Evolutionary conservation across 305 asterid genomes (phyloP).

Genomic region (Ruellia speciosa): DNA sequence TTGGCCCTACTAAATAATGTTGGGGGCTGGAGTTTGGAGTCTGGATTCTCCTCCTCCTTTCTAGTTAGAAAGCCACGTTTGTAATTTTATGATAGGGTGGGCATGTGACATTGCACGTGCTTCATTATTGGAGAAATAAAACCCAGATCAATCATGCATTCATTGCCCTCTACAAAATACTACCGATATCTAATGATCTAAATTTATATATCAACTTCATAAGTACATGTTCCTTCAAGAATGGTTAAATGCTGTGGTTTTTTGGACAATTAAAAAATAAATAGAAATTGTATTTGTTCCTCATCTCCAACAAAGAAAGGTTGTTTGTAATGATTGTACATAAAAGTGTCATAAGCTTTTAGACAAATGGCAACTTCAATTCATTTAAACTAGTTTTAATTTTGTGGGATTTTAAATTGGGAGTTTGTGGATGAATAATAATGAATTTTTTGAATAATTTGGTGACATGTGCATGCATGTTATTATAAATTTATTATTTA

Average conservation of each 20-base stretch:
- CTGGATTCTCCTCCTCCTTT: background rate
- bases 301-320: background rate
- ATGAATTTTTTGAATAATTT: too few relatives aligned
- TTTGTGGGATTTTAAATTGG: too few relatives aligned
- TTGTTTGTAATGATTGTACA: background rate
- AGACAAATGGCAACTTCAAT: too few relatives aligned
- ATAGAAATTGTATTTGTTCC: background rate
- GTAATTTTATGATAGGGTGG: background rate
- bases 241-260: background rate
- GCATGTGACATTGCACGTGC: constrained; percentile 3
- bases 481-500: too few relatives aligned
- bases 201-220: background rate
- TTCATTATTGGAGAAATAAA: background rate
- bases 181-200: background rate
- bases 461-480: too few relatives aligned
- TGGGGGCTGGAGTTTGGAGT: background rate
- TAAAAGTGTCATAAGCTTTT: background rate
- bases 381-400: too few relatives aligned
- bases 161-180: background rate
- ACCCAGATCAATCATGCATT: background rate
- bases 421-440: too few relatives aligned
- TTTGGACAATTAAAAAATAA: too few relatives aligned
- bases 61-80: background rate
- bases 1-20: background rate
- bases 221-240: background rate